A percentile compares a stretch with the other conserved stretches of the same genome.
phyloP scores from a whole-genome alignment of 2,329 filamentous ascomycete genomes.

The Colletotrichum endophyticum region DNA sequence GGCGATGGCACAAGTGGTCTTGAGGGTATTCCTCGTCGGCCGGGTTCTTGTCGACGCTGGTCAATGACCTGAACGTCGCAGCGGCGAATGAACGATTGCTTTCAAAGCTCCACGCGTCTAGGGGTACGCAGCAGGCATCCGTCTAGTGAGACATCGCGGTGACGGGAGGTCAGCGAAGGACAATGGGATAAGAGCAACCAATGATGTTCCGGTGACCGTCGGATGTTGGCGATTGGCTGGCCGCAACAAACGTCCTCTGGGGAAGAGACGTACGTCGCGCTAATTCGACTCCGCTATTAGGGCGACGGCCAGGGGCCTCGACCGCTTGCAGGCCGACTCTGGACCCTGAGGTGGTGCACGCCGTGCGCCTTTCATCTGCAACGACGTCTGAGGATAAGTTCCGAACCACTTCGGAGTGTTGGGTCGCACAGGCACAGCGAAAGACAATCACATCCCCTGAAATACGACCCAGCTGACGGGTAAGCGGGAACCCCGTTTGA shows the following conservation, averaged over 20 bases:
- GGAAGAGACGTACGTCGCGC: neutral
- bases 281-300: conserved; percentile 6
- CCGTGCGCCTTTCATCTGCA: neutral
- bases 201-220: neutral
- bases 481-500: neutral
- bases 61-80: neutral
- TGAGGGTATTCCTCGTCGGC: neutral
- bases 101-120: neutral
- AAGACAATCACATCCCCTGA: neutral
- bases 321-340: neutral
- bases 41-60: neutral
- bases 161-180: neutral
- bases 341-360: neutral
- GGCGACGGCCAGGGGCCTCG: conserved; percentile 1
- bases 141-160: neutral
- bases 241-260: neutral
- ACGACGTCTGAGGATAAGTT: neutral
- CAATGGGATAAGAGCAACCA: neutral
- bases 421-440: neutral
- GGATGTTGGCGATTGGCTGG: conserved; percentile 16
- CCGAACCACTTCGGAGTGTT: conserved; percentile 10
- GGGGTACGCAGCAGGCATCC: neutral
- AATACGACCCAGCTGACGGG: neutral
- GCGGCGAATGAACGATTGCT: neutral
- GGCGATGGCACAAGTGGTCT: neutral